phyloP scores from a whole-genome alignment of 257 asterid genomes.

The Capsicum rhomboideum region DNA sequence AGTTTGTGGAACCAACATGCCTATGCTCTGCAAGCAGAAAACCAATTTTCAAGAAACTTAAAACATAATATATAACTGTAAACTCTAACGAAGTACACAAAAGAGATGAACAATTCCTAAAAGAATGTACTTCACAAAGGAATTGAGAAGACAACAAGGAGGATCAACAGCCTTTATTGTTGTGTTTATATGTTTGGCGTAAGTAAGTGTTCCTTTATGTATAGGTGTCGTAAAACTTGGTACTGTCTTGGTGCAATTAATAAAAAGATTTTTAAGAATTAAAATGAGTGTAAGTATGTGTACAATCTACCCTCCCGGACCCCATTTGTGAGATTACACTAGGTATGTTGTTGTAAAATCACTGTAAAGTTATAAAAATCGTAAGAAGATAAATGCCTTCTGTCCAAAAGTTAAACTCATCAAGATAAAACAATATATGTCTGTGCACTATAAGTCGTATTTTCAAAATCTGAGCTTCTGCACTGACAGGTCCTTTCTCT shows the following conservation, averaged over 20 bases:
- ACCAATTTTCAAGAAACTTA: constrained; percentile 3
- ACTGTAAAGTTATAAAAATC: not conserved
- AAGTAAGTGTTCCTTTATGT: not conserved
- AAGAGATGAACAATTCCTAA: not conserved
- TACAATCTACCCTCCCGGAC: not conserved
- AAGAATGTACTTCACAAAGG: not conserved
- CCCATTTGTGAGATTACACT: not conserved
- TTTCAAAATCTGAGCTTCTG: not conserved
- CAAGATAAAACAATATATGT: not conserved
- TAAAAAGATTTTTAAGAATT: not conserved
- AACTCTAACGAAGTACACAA: not conserved
- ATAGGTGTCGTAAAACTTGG: not conserved
- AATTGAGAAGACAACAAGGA: not conserved
- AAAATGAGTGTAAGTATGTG: not conserved
- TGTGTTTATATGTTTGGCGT: not conserved
- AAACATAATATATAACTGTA: constrained; percentile 5
- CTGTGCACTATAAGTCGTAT: not conserved
- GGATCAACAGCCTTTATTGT: not conserved
- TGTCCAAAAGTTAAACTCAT: not conserved
- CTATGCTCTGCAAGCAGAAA: constrained; percentile 77
- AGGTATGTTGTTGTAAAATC: too few relatives aligned
- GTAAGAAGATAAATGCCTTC: too few relatives aligned
- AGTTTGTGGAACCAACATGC: constrained; percentile 98
- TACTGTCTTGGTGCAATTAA: not conserved
- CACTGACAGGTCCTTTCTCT: not conserved